phyloP scores from a whole-genome alignment of 768 basidiomycete genomes.

The Pholiota molesta region DNA sequence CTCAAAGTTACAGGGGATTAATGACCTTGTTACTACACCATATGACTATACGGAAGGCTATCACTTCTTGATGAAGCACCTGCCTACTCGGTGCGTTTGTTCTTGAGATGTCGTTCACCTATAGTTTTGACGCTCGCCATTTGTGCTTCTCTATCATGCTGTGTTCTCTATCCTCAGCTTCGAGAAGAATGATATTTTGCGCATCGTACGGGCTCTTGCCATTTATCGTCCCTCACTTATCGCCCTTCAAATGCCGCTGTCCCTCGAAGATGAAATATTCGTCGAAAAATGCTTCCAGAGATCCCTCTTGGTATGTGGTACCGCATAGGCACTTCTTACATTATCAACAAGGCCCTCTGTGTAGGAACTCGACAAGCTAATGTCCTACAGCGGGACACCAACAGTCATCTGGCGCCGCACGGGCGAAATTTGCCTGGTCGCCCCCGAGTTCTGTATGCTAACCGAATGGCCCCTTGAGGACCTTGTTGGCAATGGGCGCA shows the following conservation, averaged over 20 bases:
- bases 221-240: conserved; percentile 97
- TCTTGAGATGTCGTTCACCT: conserved; percentile 8
- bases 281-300: conserved; percentile 96
- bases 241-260: conserved; percentile 96
- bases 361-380: conserved; percentile 95
- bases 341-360: conserved; percentile 14
- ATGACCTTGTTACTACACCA: conserved; percentile 70
- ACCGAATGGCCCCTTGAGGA: conserved; percentile 91
- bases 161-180: conserved; percentile 55
- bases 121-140: neutral
- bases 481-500: conserved; percentile 51
- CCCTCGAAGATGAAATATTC: conserved; percentile 95
- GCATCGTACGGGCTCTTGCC: conserved; percentile 91
- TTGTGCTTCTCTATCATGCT: conserved; percentile 22
- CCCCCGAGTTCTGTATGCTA: conserved; percentile 94
- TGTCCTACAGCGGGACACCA: conserved; percentile 95
- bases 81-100: conserved; percentile 75
- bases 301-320: conserved; percentile 69
- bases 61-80: conserved; percentile 94
- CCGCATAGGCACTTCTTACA: conserved; percentile 6
- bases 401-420: conserved; percentile 98
- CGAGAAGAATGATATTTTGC: conserved; percentile 94
- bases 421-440: conserved; percentile 96
- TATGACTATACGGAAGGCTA: conserved; percentile 98
- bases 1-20: conserved; percentile 57